phyloP scores from a whole-genome alignment of 768 basidiomycete species.

The Tricholoma bakamatsutake region DNA sequence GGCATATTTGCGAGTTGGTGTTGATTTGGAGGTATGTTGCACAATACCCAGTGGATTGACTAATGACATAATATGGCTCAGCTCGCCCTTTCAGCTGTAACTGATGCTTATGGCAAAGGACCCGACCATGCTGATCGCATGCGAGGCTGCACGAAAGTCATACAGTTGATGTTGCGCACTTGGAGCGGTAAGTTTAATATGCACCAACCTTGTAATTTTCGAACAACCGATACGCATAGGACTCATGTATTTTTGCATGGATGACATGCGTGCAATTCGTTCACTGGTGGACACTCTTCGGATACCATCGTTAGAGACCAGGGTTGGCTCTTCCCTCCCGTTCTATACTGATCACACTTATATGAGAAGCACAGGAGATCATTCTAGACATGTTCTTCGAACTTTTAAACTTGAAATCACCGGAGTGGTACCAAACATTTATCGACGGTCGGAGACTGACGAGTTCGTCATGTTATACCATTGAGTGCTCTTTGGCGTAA shows the following conservation, averaged over 20 bases:
- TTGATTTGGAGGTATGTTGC: constrained; percentile 79
- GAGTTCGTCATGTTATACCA: constrained; percentile 40
- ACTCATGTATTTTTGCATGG: constrained; percentile 89
- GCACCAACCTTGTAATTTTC: background rate
- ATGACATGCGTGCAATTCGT: constrained; percentile 80
- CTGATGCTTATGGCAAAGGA: constrained; percentile 87
- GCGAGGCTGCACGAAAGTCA: constrained; percentile 68
- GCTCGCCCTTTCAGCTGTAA: constrained; percentile 86
- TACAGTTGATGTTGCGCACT: constrained; percentile 78
- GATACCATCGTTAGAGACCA: constrained; percentile 81
- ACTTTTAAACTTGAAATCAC: constrained; percentile 84
- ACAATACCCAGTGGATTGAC: background rate
- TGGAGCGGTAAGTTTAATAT: constrained; percentile 75
- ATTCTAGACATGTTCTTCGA: constrained; percentile 94
- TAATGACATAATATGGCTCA: constrained; percentile 20
- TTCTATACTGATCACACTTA: background rate
- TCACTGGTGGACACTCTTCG: constrained; percentile 80
- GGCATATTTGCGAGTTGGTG: constrained; percentile 69
- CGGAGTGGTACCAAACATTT: constrained; percentile 91
- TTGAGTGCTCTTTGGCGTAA: background rate
- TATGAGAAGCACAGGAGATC: constrained; percentile 59
- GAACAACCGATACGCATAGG: constrained; percentile 35
- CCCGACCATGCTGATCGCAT: constrained; percentile 75
- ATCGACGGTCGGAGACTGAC: constrained; percentile 85
- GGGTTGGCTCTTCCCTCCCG: constrained; percentile 43